These are phyloP conservation scores for Vachellia collinsii DNA, from an alignment of 306 rosid genomes.

Conservation along the genomic window DNA sequence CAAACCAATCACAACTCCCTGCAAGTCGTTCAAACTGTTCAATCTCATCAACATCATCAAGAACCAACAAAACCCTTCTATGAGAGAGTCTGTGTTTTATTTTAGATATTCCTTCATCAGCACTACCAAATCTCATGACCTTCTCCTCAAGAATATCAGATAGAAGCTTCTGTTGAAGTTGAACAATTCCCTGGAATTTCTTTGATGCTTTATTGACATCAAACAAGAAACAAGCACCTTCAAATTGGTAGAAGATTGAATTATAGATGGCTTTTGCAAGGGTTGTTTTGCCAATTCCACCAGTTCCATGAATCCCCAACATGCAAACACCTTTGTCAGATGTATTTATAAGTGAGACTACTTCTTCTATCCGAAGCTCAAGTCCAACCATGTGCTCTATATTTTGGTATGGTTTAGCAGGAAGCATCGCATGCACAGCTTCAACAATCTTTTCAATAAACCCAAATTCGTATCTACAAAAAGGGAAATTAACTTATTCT, in stretches of 20 bases:
- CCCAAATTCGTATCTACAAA: too few relatives aligned
- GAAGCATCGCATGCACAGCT: too few relatives aligned
- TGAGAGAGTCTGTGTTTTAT: background rate
- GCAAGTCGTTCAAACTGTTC: background rate
- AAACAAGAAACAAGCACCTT: background rate
- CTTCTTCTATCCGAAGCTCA: too few relatives aligned
- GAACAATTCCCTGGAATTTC: background rate
- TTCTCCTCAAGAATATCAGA: background rate
- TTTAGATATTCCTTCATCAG: background rate
- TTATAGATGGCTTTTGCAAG: background rate
- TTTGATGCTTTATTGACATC: background rate
- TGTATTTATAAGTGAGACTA: too few relatives aligned
- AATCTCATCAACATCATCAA: background rate
- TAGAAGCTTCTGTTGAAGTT: background rate
- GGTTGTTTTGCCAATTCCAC: background rate
- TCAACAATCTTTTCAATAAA: too few relatives aligned
- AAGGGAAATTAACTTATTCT: too few relatives aligned
- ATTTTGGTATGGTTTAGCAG: too few relatives aligned
- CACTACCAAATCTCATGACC: background rate
- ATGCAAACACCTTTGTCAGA: too few relatives aligned
- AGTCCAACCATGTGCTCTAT: too few relatives aligned
- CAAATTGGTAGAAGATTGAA: background rate
- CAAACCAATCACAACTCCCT: background rate
- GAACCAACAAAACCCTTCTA: background rate
- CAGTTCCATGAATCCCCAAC: background rate